Evolutionary conservation across 2,329 filamentous ascomycete genomes (phyloP).

Genomic region (Penicillium palitans): DNA sequence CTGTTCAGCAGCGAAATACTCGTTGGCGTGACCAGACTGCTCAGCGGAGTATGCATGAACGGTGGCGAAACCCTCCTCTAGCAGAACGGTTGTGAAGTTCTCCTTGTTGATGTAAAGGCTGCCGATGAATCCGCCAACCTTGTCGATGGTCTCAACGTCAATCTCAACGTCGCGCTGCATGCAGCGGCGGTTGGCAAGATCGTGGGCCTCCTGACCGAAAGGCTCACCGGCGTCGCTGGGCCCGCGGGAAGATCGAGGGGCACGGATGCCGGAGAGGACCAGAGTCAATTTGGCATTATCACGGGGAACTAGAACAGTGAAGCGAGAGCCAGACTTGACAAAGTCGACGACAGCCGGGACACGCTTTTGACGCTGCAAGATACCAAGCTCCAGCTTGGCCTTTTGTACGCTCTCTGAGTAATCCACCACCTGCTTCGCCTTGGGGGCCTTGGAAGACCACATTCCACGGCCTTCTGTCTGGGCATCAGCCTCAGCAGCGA

Average conservation of each 20-base stretch:
- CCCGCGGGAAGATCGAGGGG: slow-evolving; percentile 80
- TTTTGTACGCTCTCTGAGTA: slow-evolving; percentile 92
- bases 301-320: slow-evolving; percentile 85
- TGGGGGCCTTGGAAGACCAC: slow-evolving; percentile 87
- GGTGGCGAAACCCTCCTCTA: slow-evolving; percentile 90
- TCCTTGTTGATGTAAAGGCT: slow-evolving; percentile 91
- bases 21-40: slow-evolving; percentile 83
- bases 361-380: slow-evolving; percentile 86
- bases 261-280: slow-evolving; percentile 88
- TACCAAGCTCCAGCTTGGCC: slow-evolving; percentile 88
- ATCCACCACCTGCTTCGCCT: slow-evolving; percentile 79
- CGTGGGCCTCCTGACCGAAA: slow-evolving; percentile 90
- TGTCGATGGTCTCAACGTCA: slow-evolving; percentile 91
- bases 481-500: slow-evolving; percentile 56
- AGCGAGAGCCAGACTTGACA: slow-evolving; percentile 94
- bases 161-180: slow-evolving; percentile 96
- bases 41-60: slow-evolving; percentile 96
- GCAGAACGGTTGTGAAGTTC: slow-evolving; percentile 87
- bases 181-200: slow-evolving; percentile 83
- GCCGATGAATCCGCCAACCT: slow-evolving; percentile 95
- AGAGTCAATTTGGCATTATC: slow-evolving; percentile 94
- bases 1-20: slow-evolving; percentile 84
- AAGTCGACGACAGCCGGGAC: slow-evolving; percentile 94
- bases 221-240: slow-evolving; percentile 82
- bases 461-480: slow-evolving; percentile 90